phyloP scores from a whole-genome alignment of 371 early-diverging fungal genomes.

The Rhizopus arrhizus region DNA sequence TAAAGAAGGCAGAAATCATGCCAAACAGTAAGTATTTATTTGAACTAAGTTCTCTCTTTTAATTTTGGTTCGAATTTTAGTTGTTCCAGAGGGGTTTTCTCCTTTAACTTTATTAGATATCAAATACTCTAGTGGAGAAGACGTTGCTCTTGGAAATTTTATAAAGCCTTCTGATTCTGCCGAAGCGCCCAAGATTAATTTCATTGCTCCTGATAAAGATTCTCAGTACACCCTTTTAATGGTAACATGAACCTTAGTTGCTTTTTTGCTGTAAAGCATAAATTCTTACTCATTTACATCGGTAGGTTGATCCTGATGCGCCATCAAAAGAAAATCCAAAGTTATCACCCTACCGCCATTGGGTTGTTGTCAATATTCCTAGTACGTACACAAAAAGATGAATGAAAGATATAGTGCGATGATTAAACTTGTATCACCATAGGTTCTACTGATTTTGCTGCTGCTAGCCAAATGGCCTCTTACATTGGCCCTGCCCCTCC shows the following conservation, averaged over 20 bases:
- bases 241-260: constrained; percentile 30
- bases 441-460: constrained; percentile 34
- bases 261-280: not conserved
- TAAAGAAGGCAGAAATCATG: constrained; percentile 50
- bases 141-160: constrained; percentile 57
- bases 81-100: constrained; percentile 38
- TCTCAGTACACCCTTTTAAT: constrained; percentile 60
- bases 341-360: constrained; percentile 65
- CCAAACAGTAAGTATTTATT: constrained; percentile 41
- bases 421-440: not conserved
- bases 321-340: constrained; percentile 58
- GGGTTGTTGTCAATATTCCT: constrained; percentile 62
- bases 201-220: constrained; percentile 42
- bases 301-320: constrained; percentile 68
- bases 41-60: not conserved
- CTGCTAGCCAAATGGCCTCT: constrained; percentile 32
- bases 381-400: constrained; percentile 21
- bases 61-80: constrained; percentile 9
- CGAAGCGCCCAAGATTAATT: constrained; percentile 43
- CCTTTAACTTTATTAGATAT: constrained; percentile 45
- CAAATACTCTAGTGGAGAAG: constrained; percentile 44
- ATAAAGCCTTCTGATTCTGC: constrained; percentile 42
- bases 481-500: constrained; percentile 67
- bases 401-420: not conserved
- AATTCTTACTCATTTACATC: not conserved